phyloP scores from a whole-genome alignment of 441 rosid species.

The Populus hybrid region DNA sequence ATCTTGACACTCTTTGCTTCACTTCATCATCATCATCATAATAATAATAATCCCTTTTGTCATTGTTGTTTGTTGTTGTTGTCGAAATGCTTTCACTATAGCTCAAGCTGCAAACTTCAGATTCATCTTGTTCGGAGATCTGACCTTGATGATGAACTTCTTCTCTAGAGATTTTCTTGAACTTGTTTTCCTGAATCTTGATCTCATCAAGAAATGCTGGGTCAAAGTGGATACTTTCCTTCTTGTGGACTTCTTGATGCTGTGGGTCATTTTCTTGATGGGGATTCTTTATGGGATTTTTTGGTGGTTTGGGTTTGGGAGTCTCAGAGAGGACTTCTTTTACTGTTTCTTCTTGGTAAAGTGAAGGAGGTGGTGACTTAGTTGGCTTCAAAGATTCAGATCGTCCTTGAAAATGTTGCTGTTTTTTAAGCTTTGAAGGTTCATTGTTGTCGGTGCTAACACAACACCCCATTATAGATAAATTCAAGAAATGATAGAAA shows the following conservation, averaged over 20 bases:
- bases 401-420: slow-evolving; percentile 6
- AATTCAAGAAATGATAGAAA: not conserved
- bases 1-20: slow-evolving; percentile 27
- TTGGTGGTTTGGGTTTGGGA: slow-evolving; percentile 29
- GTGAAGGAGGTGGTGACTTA: slow-evolving; percentile 45
- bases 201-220: slow-evolving; percentile 8
- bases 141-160: not conserved
- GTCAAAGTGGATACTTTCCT: not conserved
- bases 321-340: slow-evolving; percentile 74
- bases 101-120: slow-evolving; percentile 70
- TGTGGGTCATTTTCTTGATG: not conserved
- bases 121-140: slow-evolving; percentile 35
- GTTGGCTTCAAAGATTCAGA: slow-evolving; percentile 19
- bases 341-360: slow-evolving; percentile 53
- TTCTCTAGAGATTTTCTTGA: not conserved
- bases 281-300: slow-evolving; percentile 7
- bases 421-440: not conserved
- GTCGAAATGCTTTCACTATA: slow-evolving; percentile 61
- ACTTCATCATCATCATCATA: slow-evolving; percentile 23
- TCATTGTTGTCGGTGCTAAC: slow-evolving; percentile 32
- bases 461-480: slow-evolving; percentile 60
- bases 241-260: slow-evolving; percentile 9
- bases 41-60: slow-evolving; percentile 21
- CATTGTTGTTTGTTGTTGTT: slow-evolving; percentile 34
- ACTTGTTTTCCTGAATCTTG: not conserved